Base-by-base conservation (phyloP, 208 protist genomes). In the Borovskyia barvae region DNA sequence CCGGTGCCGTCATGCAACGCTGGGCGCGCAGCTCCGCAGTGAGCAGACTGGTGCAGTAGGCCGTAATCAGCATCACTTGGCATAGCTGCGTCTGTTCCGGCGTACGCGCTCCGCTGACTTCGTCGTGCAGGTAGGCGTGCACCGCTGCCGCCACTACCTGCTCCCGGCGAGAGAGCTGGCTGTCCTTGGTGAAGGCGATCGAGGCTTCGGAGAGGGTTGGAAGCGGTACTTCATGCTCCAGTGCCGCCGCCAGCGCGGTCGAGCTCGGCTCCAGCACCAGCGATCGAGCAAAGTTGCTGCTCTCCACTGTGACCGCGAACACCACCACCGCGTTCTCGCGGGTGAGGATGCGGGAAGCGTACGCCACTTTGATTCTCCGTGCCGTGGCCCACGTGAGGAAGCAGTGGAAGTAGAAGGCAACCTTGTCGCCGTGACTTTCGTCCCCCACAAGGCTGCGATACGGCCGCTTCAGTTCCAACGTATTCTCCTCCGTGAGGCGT, bases 281-380 rank as follows among this genome's bases (percentile, higher is more conserved):
- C 40, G 82, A 74, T 24, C 79, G 74, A 2, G 82, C 76, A 45
- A 91, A 90, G 42, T 72, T 64, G 30, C 51, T 17, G 50, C 84
- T 87, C 62, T 83, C 69, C 9, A 82, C 80, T 12, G 70, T 75
- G 15, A 93, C 78, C 14, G 82, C 81, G 60, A 96, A 96, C 22
- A 87, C 84, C 22, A 93, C 61, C 37, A 94, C 67, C 17, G 81
- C 82, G 57, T 93, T 93, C 55, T 96, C 90, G 43, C 75, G 82
- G 29, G 70, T 72, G 45, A 96, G 67, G 39, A 96, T 85, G 63
- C 90, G 81, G 22, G 87, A 90, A 1, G 82, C 81, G 74, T 89
- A 96, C 48, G 78, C 90, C 32, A 90, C 78, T 61, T 89, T 92
- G 36, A 92, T 75, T 35, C 82, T 72, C 29, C 52, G 71, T 52